These are phyloP conservation scores for Naganishia friedmannii DNA, from an alignment of 768 basidiomycete species.

Conservation along the genomic window DNA sequence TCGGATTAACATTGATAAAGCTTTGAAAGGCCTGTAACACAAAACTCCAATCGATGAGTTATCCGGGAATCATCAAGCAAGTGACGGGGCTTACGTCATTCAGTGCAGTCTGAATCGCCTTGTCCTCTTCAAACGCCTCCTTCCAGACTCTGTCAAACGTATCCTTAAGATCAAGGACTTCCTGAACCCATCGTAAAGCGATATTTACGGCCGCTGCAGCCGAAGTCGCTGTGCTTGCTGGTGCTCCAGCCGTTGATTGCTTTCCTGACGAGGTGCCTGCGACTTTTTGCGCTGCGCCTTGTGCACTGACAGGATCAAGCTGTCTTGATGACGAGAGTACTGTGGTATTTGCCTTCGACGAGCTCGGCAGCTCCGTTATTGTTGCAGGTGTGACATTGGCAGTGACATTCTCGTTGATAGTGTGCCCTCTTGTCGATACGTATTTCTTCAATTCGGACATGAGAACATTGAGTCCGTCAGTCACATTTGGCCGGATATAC, in stretches of 20 bases:
- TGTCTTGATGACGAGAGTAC: conserved; percentile 43
- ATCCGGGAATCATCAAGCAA: not conserved
- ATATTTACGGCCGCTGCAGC: conserved; percentile 55
- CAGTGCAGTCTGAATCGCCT: conserved; percentile 72
- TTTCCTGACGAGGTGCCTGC: conserved; percentile 2
- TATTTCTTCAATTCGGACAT: conserved; percentile 69
- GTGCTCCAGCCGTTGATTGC: not conserved
- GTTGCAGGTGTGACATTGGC: conserved; percentile 37
- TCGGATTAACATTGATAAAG: conserved; percentile 82
- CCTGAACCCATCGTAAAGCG: conserved; percentile 90
- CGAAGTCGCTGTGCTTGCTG: conserved; percentile 26
- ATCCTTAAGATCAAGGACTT: conserved; percentile 85
- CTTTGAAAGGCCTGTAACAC: conserved; percentile 74
- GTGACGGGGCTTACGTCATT: conserved; percentile 68
- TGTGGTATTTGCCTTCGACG: conserved; percentile 59
- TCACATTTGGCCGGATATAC: conserved; percentile 61
- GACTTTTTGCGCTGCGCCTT: conserved; percentile 17
- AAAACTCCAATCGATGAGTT: not conserved
- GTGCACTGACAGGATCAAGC: conserved; percentile 8
- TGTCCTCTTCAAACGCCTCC: conserved; percentile 67
- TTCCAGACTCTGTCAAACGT: conserved; percentile 76
- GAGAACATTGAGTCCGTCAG: conserved; percentile 64
- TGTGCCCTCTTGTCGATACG: conserved; percentile 68
- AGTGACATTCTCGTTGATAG: conserved; percentile 61
- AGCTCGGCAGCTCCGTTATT: not conserved